Percentiles rank a stretch among this genome's conserved stretches.
Evolutionary conservation across 2,329 filamentous ascomycete species (phyloP).

Genomic region (Coniochaeta sp.): DNA sequence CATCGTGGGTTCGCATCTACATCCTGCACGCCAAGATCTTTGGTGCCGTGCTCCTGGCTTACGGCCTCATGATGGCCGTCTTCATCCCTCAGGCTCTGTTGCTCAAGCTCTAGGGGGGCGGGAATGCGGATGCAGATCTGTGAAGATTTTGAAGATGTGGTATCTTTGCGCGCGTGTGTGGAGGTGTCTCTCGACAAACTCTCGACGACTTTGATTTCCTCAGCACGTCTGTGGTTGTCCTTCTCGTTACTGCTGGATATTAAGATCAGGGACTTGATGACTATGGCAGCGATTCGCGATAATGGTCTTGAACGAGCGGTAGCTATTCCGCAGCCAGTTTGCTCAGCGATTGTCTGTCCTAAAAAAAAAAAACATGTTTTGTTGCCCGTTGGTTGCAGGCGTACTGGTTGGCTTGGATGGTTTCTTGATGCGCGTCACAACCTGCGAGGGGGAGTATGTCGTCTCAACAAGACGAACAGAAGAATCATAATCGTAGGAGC

Average conservation of each 20-base stretch:
- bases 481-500: background rate
- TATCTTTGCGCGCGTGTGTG: background rate
- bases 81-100: constrained; percentile 21
- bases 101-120: background rate
- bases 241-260: background rate
- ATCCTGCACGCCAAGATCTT: constrained; percentile 70
- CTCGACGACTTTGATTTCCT: no score
- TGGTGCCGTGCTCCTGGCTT: constrained; percentile 41
- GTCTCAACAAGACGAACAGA: background rate
- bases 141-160: background rate
- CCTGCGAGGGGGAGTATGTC: background rate
- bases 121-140: background rate
- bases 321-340: background rate
- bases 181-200: background rate
- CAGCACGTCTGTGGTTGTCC: background rate
- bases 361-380: background rate
- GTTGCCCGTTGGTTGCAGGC: background rate
- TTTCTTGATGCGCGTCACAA: background rate
- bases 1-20: constrained; percentile 64
- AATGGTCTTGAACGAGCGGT: background rate
- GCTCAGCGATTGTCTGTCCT: background rate
- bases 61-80: constrained; percentile 42
- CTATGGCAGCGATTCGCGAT: background rate
- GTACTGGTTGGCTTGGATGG: background rate
- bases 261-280: background rate